These are phyloP conservation scores for Trametes meyenii DNA, from an alignment of 768 basidiomycete genomes.

Conservation along the genomic window DNA sequence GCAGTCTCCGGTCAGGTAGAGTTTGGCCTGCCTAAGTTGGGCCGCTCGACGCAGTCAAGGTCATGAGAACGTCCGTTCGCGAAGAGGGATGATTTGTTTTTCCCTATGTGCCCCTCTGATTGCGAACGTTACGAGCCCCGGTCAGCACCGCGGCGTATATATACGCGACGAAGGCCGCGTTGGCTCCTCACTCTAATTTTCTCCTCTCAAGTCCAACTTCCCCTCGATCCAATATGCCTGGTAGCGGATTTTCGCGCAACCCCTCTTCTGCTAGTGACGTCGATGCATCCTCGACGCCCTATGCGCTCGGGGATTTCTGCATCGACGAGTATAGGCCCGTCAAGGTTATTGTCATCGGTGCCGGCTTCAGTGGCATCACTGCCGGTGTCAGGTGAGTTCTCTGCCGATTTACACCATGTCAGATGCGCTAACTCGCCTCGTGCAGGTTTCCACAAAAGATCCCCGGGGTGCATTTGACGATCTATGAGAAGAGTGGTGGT, in stretches of 20 bases:
- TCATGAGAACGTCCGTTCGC: too few relatives aligned
- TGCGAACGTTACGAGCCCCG: too few relatives aligned
- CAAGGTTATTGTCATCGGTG: conserved; percentile 58
- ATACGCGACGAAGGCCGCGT: too few relatives aligned
- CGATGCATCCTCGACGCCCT: neutral
- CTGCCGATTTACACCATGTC: neutral
- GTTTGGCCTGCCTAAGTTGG: too few relatives aligned
- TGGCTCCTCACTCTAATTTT: too few relatives aligned
- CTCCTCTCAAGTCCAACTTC: neutral
- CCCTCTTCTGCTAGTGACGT: neutral
- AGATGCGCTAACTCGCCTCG: neutral
- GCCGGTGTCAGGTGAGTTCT: conserved; percentile 53
- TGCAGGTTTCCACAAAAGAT: conserved; percentile 29
- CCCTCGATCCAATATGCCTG: conserved; percentile 1
- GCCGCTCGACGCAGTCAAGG: too few relatives aligned
- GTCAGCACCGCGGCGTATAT: too few relatives aligned
- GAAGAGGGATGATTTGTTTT: too few relatives aligned
- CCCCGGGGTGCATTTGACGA: conserved; percentile 52
- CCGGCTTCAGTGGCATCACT: conserved; percentile 61
- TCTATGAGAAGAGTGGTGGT: conserved; percentile 40
- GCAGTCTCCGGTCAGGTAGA: too few relatives aligned
- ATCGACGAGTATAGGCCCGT: conserved; percentile 58
- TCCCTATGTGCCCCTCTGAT: too few relatives aligned
- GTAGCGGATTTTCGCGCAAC: neutral
- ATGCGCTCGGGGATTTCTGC: conserved; percentile 45